Evolutionary conservation across 345 rosid genomes (phyloP), one percentile per base, ranked within the genome.

Genomic region (Rhizophora mangle): DNA sequence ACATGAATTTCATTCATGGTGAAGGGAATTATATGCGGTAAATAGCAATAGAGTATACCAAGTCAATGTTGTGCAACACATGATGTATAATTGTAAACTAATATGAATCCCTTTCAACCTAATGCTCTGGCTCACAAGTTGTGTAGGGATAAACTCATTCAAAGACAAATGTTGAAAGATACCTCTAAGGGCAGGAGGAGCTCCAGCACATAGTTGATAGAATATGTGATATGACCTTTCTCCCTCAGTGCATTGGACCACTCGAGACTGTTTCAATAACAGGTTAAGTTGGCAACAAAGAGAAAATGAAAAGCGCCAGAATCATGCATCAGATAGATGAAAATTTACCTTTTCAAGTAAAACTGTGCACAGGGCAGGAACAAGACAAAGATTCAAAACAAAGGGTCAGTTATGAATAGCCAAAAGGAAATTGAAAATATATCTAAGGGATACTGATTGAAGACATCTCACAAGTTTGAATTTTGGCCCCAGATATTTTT

Each of bases 131-230:
- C 49, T 43, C 3, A 11, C 49, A 15, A 13, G 49, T 43, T 43
- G 49, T 43, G 1, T 3, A 13, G 49, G 18, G 49, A 43, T 43
- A 0, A 43, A 43, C 49, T 43, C 49, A 13, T 43, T 43, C 31
- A 65, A 65, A 56, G 22, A 64, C 16, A 36, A 9, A 60, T 4
- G 30, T 30, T 36, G 71, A 71, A 2, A 43, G 55, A 59, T 81
- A 93, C 99, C 99, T 87, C 89, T 81, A 59, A 95, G 89, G 32
- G 75, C 75, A 74, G 39, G 67, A 68, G 96, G 78, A 75, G 99
- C 99, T 70, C 99, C 99, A 60, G 91, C 93, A 81, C 99, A 95
- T 72, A 95, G 97, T 76, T 95, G 99, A 88, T 95, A 95, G 81
- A 95, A 95, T 81, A 95, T 87, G 78, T 95, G 99, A 80, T 95